A percentile compares a stretch with the other conserved stretches of the same genome.
phyloP scores from a whole-genome alignment of 176 grass and related monocot species.

The Phoenix roebelenii region DNA sequence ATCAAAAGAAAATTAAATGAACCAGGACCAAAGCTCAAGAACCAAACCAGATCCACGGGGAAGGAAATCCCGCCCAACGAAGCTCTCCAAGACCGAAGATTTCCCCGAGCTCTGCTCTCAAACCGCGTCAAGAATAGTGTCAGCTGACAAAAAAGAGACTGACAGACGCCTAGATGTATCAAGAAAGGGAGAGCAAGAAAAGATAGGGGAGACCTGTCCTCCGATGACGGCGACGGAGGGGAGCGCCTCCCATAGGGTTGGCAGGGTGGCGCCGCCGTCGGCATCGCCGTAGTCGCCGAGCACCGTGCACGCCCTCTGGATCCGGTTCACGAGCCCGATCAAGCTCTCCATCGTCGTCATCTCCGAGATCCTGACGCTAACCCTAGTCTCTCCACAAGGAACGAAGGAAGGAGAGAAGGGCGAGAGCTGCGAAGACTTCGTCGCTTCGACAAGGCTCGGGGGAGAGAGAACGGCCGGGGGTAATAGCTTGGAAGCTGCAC shows the following conservation, averaged over 20 bases:
- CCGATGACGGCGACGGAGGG: conserved; percentile 75
- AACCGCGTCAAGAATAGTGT: neutral
- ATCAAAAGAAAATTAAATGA: neutral
- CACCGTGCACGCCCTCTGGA: conserved; percentile 64
- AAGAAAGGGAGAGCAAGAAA: neutral
- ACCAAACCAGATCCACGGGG: conserved; percentile 60
- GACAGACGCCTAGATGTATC: neutral
- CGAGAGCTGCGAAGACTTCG: too few relatives aligned
- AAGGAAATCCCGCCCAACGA: conserved; percentile 64
- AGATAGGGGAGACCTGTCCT: conserved; percentile 37
- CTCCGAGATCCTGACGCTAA: neutral
- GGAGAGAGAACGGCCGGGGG: too few relatives aligned
- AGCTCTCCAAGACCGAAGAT: conserved; percentile 69
- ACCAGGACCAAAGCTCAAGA: neutral
- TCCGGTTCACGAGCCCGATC: conserved; percentile 65
- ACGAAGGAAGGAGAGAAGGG: too few relatives aligned
- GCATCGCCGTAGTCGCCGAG: conserved; percentile 51
- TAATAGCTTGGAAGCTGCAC: too few relatives aligned
- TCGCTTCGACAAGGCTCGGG: too few relatives aligned
- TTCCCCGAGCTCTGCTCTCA: conserved; percentile 58
- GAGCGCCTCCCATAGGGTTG: conserved; percentile 68
- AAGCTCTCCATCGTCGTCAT: conserved; percentile 54
- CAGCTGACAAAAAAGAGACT: neutral
- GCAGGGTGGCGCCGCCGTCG: conserved; percentile 20
- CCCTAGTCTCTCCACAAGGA: too few relatives aligned